A percentile compares a stretch with the other conserved stretches of the same genome.
Evolutionary conservation across 2,329 filamentous ascomycete genomes (phyloP).

Genomic region (Chaetoscypha palmicola): DNA sequence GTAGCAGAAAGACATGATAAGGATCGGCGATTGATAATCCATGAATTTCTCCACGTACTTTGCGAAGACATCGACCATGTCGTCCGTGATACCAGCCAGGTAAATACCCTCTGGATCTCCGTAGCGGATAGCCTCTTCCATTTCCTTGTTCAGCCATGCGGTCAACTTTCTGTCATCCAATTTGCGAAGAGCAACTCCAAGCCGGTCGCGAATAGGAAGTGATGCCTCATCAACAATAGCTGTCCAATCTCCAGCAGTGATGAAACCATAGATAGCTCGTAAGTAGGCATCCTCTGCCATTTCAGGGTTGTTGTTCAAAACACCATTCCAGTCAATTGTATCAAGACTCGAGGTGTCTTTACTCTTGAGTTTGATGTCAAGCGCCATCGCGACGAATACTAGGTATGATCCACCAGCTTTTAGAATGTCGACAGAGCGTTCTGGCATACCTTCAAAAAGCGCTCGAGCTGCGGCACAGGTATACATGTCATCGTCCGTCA

Average conservation of each 20-base stretch:
- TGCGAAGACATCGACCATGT: conserved; percentile 66
- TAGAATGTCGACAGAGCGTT: conserved; percentile 62
- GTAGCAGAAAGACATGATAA: conserved; percentile 66
- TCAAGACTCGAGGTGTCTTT: conserved; percentile 33
- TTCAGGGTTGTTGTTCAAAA: conserved; percentile 24
- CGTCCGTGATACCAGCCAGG: conserved; percentile 68
- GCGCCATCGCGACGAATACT: conserved; percentile 59
- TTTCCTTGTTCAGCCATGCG: conserved; percentile 61
- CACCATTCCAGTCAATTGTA: conserved; percentile 25
- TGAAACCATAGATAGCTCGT: conserved; percentile 70
- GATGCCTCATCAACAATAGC: conserved; percentile 66
- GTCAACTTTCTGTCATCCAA: conserved; percentile 56
- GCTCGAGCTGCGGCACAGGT: conserved; percentile 73
- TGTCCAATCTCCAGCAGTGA: conserved; percentile 70
- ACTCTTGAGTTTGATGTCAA: conserved; percentile 54
- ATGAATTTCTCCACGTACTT: conserved; percentile 68
- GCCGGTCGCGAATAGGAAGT: conserved; percentile 66
- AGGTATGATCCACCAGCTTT: conserved; percentile 62
- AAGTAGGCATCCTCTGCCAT: conserved; percentile 69
- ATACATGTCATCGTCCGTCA: conserved; percentile 45
- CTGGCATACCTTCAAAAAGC: conserved; percentile 63
- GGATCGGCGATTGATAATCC: conserved; percentile 71
- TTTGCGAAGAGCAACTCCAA: conserved; percentile 64
- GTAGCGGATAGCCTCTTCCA: conserved; percentile 50
- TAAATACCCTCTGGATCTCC: conserved; percentile 74